Conservation (phyloP, 306 rosid species). For the Vigna reflexopilosa region DNA sequence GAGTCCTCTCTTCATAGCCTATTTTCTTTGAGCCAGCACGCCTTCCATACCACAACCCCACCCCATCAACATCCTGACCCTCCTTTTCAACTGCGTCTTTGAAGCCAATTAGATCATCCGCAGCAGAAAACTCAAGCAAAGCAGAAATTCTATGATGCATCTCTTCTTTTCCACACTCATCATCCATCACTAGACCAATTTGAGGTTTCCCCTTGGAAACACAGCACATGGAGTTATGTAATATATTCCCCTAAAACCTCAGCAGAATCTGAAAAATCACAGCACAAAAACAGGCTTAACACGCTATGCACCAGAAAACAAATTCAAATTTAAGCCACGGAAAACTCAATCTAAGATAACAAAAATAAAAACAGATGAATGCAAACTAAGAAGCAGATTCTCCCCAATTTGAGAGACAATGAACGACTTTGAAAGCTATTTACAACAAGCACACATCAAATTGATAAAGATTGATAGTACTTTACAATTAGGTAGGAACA, state of each 20-base stretch:
- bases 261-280: conserved; percentile 44
- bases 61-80: conserved; percentile 60
- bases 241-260: conserved; percentile 29
- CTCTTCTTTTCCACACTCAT: conserved; percentile 49
- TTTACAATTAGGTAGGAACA: background rate
- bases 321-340: conserved; percentile 23
- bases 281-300: conserved; percentile 30
- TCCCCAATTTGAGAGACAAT: conserved; percentile 33
- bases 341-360: conserved; percentile 41
- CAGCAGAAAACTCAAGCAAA: conserved; percentile 74
- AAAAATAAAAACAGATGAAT: conserved; percentile 33
- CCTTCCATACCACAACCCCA: conserved; percentile 83
- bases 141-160: conserved; percentile 44
- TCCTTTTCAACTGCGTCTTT: conserved; percentile 65
- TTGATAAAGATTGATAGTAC: conserved; percentile 28
- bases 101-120: conserved; percentile 66
- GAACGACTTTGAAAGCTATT: conserved; percentile 2
- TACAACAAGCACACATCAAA: conserved; percentile 34
- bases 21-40: conserved; percentile 68
- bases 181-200: conserved; percentile 60
- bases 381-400: conserved; percentile 9
- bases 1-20: conserved; percentile 77
- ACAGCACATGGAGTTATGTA: conserved; percentile 58
- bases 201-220: conserved; percentile 62
- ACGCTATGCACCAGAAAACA: conserved; percentile 19